Evolutionary conservation across 257 asterid genomes (phyloP).

Genomic region (Oldenlandia corymbosa): DNA sequence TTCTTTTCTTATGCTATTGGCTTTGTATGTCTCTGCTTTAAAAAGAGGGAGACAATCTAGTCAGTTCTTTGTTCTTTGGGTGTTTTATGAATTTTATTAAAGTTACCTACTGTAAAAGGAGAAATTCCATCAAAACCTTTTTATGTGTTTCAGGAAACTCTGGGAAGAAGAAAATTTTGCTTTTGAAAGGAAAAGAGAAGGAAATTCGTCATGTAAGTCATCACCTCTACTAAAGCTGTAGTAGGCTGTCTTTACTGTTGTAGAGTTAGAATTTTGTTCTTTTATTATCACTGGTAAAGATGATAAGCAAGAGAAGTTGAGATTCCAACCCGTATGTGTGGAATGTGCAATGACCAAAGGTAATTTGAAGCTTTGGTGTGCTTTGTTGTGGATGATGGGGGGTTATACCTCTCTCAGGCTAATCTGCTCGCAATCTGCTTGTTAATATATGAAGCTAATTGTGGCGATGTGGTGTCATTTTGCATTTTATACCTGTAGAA

Average conservation of each 20-base stretch:
- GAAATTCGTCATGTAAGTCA: constrained; percentile 61
- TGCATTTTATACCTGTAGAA: too few species aligned
- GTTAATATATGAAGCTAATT: too few species aligned
- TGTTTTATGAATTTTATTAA: neutral
- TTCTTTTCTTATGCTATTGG: neutral
- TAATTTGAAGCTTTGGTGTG: neutral
- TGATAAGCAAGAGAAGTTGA: neutral
- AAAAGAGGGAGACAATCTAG: neutral
- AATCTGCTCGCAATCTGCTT: too few species aligned
- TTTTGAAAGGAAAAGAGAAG: constrained; percentile 78
- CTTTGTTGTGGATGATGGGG: neutral
- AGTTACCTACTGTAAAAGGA: neutral
- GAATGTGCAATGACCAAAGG: neutral
- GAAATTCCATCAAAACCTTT: constrained; percentile 11
- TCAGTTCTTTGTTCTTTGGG: neutral
- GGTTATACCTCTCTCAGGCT: too few species aligned
- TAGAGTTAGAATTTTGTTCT: neutral
- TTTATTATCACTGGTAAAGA: neutral
- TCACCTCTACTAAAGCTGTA: constrained; percentile 7
- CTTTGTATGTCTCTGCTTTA: neutral
- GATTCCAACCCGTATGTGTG: neutral
- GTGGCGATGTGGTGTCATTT: too few species aligned
- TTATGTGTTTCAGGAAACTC: constrained; percentile 32
- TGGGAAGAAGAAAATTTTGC: constrained; percentile 76
- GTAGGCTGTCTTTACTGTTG: neutral